A percentile compares a stretch with the other conserved stretches of the same genome.
Evolutionary conservation across 345 rosid species (phyloP).

Genomic region (Populus tremula): DNA sequence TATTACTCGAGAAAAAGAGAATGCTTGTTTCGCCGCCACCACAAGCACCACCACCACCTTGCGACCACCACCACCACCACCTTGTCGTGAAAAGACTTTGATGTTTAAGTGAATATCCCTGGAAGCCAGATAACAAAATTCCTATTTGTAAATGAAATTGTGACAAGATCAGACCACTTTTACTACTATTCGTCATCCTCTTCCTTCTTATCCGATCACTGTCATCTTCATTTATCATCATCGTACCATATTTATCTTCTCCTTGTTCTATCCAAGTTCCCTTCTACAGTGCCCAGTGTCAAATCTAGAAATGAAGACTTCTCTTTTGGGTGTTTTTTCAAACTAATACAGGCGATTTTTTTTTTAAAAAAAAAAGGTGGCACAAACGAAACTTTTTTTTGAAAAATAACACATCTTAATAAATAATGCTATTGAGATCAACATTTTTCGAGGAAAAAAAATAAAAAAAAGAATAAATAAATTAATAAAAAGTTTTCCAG

Average conservation of each 20-base stretch:
- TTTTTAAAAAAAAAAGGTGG: too few species aligned
- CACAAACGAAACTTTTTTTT: too few species aligned
- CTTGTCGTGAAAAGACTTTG: too few species aligned
- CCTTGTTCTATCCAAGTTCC: not conserved
- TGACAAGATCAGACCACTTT: conserved; percentile 1
- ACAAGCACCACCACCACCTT: too few species aligned
- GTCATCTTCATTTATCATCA: not conserved
- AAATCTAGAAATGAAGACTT: not conserved
- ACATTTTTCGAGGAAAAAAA: too few species aligned
- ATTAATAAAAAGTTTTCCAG: too few species aligned
- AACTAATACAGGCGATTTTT: too few species aligned
- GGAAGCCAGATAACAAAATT: not conserved
- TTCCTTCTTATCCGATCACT: conserved; percentile 7
- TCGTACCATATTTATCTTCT: not conserved
- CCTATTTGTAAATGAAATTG: not conserved
- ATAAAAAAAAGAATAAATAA: too few species aligned
- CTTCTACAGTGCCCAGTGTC: not conserved
- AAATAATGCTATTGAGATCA: too few species aligned
- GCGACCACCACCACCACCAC: too few species aligned
- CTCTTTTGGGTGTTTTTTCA: not conserved
- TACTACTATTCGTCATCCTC: not conserved
- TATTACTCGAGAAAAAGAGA: not conserved
- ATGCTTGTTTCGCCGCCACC: not conserved
- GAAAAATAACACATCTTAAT: too few species aligned
- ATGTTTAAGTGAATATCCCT: too few species aligned